A percentile compares a stretch with the other conserved stretches of the same genome.
Evolutionary conservation across 1,284 basidiomycete genomes (phyloP).

Genomic region (Melanopsichium pennsylvanicum): DNA sequence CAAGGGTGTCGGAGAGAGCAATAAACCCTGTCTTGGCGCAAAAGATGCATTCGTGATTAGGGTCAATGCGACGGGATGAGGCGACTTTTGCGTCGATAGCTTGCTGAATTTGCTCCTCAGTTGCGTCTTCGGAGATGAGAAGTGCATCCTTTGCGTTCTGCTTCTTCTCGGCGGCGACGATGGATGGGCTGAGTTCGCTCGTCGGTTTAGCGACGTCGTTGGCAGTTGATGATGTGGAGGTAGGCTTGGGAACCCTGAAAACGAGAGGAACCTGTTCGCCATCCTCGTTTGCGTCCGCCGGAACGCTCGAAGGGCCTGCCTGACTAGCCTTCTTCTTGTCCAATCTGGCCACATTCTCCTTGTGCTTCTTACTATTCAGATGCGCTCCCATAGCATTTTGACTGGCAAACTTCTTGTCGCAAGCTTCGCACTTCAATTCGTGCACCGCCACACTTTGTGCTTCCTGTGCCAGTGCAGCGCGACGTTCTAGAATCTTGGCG

Average conservation of each 20-base stretch:
- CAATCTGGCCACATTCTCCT: slow-evolving; percentile 76
- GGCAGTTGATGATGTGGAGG: slow-evolving; percentile 1
- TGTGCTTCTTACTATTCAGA: slow-evolving; percentile 87
- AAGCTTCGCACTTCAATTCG: slow-evolving; percentile 39
- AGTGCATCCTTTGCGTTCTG: slow-evolving; percentile 33
- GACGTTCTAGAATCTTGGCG: slow-evolving; percentile 77
- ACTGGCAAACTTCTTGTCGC: slow-evolving; percentile 86
- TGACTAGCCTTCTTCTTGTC: slow-evolving; percentile 14
- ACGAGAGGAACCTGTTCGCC: slow-evolving; percentile 39
- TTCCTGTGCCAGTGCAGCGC: slow-evolving; percentile 31
- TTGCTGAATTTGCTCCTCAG: slow-evolving; percentile 58
- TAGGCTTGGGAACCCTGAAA: slow-evolving; percentile 34
- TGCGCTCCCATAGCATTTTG: slow-evolving; percentile 90
- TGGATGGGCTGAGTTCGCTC: slow-evolving; percentile 13
- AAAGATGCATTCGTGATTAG: slow-evolving; percentile 73
- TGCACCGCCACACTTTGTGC: slow-evolving; percentile 23
- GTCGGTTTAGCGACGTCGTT: slow-evolving; percentile 1
- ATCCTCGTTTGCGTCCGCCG: slow-evolving; percentile 5
- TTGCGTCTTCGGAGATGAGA: slow-evolving; percentile 44
- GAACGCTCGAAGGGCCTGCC: background rate
- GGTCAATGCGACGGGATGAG: slow-evolving; percentile 56
- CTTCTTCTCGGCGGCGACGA: slow-evolving; percentile 27
- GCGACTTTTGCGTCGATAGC: slow-evolving; percentile 59
- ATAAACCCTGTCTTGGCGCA: slow-evolving; percentile 73
- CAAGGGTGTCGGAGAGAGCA: slow-evolving; percentile 75